Percentiles rank a stretch among this genome's conserved stretches.
phyloP scores from a whole-genome alignment of 2,329 filamentous ascomycete genomes.

The Pyrenophora teres region DNA sequence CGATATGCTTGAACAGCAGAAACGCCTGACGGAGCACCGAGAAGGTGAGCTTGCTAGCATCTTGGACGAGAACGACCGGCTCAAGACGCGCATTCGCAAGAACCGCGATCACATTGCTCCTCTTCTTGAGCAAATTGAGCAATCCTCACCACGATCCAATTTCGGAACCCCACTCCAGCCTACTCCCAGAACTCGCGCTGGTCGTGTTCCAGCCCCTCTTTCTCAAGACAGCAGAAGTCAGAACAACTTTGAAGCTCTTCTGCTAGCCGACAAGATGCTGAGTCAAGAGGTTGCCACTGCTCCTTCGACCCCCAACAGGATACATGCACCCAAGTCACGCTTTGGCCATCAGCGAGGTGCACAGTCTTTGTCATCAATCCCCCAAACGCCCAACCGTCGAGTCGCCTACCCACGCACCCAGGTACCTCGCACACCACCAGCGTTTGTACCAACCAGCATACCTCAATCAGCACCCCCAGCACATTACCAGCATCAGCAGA shows the following conservation, averaged over 20 bases:
- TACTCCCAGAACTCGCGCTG: slow-evolving; percentile 46
- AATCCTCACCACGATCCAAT: slow-evolving; percentile 65
- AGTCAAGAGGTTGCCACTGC: slow-evolving; percentile 77
- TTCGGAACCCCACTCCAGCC: slow-evolving; percentile 61
- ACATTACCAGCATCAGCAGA: slow-evolving; percentile 39
- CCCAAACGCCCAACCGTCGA: slow-evolving; percentile 69
- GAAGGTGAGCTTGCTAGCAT: slow-evolving; percentile 73
- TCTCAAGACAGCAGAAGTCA: slow-evolving; percentile 54
- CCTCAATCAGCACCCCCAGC: slow-evolving; percentile 50
- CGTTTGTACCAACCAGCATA: slow-evolving; percentile 36
- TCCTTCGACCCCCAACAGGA: slow-evolving; percentile 69
- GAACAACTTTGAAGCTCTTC: slow-evolving; percentile 74
- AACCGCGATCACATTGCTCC: slow-evolving; percentile 83
- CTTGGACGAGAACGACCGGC: slow-evolving; percentile 74
- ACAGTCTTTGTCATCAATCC: slow-evolving; percentile 84
- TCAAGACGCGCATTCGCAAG: slow-evolving; percentile 83
- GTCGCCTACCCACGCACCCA: slow-evolving; percentile 63
- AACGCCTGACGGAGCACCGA: slow-evolving; percentile 77
- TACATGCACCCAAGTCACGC: slow-evolving; percentile 53
- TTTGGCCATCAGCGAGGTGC: slow-evolving; percentile 73
- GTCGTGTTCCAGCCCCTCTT: slow-evolving; percentile 52
- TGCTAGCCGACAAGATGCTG: slow-evolving; percentile 75
- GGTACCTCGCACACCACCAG: slow-evolving; percentile 56
- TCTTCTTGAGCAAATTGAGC: slow-evolving; percentile 57
- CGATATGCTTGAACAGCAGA: slow-evolving; percentile 71